Evolutionary conservation across 2,329 filamentous ascomycete genomes (phyloP).

Genomic region (Fusarium virguliforme): DNA sequence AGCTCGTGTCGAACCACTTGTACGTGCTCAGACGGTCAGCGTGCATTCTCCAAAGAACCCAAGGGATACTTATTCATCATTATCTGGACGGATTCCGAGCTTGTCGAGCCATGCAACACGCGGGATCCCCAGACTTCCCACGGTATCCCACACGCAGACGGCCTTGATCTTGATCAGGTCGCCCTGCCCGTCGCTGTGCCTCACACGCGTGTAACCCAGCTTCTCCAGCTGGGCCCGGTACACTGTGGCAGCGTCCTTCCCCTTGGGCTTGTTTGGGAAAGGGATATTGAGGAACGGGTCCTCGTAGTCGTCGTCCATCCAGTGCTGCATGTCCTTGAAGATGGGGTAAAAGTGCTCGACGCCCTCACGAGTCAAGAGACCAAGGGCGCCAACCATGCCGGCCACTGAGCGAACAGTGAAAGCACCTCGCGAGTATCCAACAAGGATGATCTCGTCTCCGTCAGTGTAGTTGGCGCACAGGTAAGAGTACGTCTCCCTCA

Average conservation of each 20-base stretch:
- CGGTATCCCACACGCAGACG: constrained; percentile 66
- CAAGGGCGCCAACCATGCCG: constrained; percentile 67
- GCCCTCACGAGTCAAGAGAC: constrained; percentile 68
- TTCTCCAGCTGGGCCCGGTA: constrained; percentile 65
- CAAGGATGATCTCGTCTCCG: constrained; percentile 70
- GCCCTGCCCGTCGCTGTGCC: constrained; percentile 58
- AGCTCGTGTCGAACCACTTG: constrained; percentile 69
- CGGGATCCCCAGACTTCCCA: constrained; percentile 64
- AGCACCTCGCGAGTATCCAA: constrained; percentile 73
- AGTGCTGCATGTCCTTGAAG: constrained; percentile 72
- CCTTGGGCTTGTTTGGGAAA: constrained; percentile 66
- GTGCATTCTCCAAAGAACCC: not conserved
- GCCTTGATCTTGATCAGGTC: constrained; percentile 63
- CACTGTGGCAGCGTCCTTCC: constrained; percentile 57
- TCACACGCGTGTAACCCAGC: constrained; percentile 62
- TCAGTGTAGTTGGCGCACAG: constrained; percentile 74
- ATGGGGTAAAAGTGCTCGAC: constrained; percentile 70
- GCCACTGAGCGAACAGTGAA: constrained; percentile 72
- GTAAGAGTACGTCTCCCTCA: constrained; percentile 75
- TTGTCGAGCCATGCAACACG: constrained; percentile 63
- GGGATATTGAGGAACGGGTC: constrained; percentile 65
- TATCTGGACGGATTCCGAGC: constrained; percentile 63
- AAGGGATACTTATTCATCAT: constrained; percentile 63
- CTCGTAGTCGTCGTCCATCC: constrained; percentile 62
- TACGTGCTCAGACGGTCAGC: constrained; percentile 60